Base-by-base conservation (phyloP, 2,329 filamentous ascomycete species). In the Penicillium sp. region DNA sequence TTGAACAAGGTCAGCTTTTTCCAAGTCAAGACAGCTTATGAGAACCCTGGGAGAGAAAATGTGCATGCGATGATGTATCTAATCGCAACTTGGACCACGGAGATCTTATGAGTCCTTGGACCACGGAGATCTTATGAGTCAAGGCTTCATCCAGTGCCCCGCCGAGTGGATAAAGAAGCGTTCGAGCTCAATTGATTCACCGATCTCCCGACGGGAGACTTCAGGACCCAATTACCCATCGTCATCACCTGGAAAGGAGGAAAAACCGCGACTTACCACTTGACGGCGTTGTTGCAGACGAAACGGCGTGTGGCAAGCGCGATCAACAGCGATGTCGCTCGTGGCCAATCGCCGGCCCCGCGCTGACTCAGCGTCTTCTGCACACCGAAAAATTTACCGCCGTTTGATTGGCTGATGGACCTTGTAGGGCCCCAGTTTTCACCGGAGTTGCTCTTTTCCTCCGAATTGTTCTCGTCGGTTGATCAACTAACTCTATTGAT, bases 321-420 rank as follows among this genome's bases (percentile, higher is more conserved):
- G 35, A 30, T 28, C 41, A 51, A 51, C 53, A 61, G 68, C 67
- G 68, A 70, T 69, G 64, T 69, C 68, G 66, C 65, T 40, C 16
- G 38, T 46, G 36, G 41, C 48, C 45, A 46, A 46, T 46, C 39
- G 47, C 53, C 48, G 39, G 52, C 57, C 57, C 59, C 50, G 55
- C 53, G 56, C 35, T 62, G 54, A 63, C 47, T 61, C 54, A 57
- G 39, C 46, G 6, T n/a, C 8, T 27, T 41, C 10, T 50, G 16
- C n/a, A 20, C 24, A 40, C 31, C 30, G 40, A 45, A 44, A 35
- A 31, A 22, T 42, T 44, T 51, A 46, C 5, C 16, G 9, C 25
- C 40, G 35, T 31, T 20, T 42, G 49, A 59, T 60, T 60, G 57
- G 57, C 13, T 54, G 14, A 11, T 30, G 9, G 16, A 14, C 10